phyloP scores from a whole-genome alignment of 768 basidiomycete species.

The Agaricus sinodeliciosus region DNA sequence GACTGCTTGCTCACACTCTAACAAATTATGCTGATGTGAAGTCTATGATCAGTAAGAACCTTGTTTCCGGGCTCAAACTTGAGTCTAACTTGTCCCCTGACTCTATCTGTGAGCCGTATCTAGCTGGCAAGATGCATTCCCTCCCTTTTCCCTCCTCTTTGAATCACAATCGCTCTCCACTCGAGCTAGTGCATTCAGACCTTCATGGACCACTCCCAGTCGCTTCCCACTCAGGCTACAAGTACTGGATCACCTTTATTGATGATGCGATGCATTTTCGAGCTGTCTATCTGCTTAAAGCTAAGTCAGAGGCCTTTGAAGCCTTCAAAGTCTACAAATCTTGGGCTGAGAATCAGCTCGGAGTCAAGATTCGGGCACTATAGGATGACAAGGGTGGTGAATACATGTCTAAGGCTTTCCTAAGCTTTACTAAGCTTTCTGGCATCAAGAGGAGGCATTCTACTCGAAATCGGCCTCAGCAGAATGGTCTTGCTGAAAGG shows the following conservation, averaged over 20 bases:
- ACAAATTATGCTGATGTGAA: background rate
- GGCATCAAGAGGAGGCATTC: too few species aligned
- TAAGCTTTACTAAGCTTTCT: too few species aligned
- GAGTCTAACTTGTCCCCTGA: constrained; percentile 8
- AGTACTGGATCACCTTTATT: constrained; percentile 26
- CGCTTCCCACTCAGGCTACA: constrained; percentile 13
- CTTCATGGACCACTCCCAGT: constrained; percentile 22
- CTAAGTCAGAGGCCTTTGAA: constrained; percentile 20
- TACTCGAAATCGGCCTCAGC: too few species aligned
- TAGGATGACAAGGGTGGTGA: constrained; percentile 31
- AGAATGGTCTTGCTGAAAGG: too few species aligned
- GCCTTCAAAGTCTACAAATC: constrained; percentile 27
- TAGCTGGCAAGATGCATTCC: constrained; percentile 16
- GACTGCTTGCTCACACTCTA: too few species aligned
- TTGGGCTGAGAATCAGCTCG: constrained; percentile 23
- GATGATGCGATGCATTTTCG: constrained; percentile 18
- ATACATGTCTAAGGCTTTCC: constrained; percentile 20
- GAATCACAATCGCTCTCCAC: constrained; percentile 3
- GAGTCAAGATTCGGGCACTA: constrained; percentile 17
- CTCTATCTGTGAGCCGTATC: constrained; percentile 16
- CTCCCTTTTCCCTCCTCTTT: constrained; percentile 10
- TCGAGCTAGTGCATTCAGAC: constrained; percentile 23
- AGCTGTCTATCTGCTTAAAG: constrained; percentile 15
- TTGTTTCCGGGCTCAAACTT: background rate
- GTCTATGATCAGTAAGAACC: background rate